Percentiles rank a stretch among this genome's conserved stretches.
Evolutionary conservation across 495 filamentous ascomycete genomes (phyloP).

Genomic region (Penicillium dipodomyicola): DNA sequence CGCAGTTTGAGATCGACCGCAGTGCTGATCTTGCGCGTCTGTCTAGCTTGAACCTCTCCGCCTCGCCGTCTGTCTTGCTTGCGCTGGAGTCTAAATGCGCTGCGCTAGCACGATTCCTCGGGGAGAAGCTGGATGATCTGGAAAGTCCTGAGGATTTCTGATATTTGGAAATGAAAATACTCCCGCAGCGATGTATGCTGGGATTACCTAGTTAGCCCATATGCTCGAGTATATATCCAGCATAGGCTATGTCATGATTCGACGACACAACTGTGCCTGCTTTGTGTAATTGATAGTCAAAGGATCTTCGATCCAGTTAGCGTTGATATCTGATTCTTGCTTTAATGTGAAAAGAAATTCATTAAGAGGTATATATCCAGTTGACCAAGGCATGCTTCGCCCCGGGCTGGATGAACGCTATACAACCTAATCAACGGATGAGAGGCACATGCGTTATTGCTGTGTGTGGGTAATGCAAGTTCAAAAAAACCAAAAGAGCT

Average conservation of each 20-base stretch:
- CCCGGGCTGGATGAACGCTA: neutral
- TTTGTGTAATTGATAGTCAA: conserved; percentile 1
- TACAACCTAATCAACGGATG: neutral
- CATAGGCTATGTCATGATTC: neutral
- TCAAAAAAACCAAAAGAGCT: neutral
- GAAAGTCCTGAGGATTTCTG: conserved; percentile 49
- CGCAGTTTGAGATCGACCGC: conserved; percentile 45
- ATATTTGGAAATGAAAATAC: neutral
- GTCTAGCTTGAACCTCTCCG: conserved; percentile 42
- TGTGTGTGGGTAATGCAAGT: neutral
- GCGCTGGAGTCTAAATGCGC: conserved; percentile 49
- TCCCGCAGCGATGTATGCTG: neutral
- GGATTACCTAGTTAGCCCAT: neutral
- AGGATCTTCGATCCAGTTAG: conserved; percentile 2
- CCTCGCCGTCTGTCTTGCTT: conserved; percentile 41
- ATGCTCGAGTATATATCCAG: neutral
- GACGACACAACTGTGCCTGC: neutral
- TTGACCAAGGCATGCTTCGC: neutral
- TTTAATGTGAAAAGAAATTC: conserved; percentile 4
- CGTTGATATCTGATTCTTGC: conserved; percentile 1
- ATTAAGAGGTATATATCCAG: conserved; percentile 11
- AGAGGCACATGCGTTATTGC: neutral
- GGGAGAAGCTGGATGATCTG: conserved; percentile 43
- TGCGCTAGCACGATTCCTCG: conserved; percentile 42
- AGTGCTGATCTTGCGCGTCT: conserved; percentile 42